A percentile compares a stretch with the other conserved stretches of the same genome.
Evolutionary conservation across 768 basidiomycete species (phyloP).

Genomic region (Macrolepiota albuminosa): DNA sequence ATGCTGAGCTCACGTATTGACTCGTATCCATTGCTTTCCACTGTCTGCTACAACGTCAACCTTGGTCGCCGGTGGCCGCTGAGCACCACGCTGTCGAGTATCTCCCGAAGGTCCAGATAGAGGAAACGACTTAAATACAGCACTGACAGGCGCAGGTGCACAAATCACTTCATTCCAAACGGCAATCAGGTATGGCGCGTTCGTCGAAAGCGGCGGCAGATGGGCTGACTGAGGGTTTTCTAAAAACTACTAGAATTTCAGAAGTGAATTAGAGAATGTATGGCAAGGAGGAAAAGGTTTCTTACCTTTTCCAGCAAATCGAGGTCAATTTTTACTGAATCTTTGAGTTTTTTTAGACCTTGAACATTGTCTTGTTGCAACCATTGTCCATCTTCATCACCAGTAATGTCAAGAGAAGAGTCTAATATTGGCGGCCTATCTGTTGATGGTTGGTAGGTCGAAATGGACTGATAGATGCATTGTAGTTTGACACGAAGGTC

Average conservation of each 20-base stretch:
- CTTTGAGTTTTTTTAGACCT: slow-evolving; percentile 41
- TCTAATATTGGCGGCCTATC: slow-evolving; percentile 40
- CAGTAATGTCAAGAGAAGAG: slow-evolving; percentile 31
- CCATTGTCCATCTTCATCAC: slow-evolving; percentile 37
- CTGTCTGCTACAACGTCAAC: slow-evolving; percentile 78
- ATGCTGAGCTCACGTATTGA: slow-evolving; percentile 70
- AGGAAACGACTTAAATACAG: slow-evolving; percentile 54
- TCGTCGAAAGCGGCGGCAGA: slow-evolving; percentile 60
- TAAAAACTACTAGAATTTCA: slow-evolving; percentile 55
- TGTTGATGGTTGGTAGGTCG: slow-evolving; percentile 33
- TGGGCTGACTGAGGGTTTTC: slow-evolving; percentile 37
- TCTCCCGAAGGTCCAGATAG: slow-evolving; percentile 13
- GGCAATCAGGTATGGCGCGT: slow-evolving; percentile 74
- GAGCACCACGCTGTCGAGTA: slow-evolving; percentile 16
- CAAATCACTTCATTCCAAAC: slow-evolving; percentile 77
- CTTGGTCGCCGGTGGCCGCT: slow-evolving; percentile 45
- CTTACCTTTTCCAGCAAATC: slow-evolving; percentile 41
- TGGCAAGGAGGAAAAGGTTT: neutral
- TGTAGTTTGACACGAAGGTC: slow-evolving; percentile 22
- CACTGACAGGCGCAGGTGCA: slow-evolving; percentile 51
- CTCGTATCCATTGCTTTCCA: slow-evolving; percentile 74
- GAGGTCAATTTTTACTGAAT: slow-evolving; percentile 40
- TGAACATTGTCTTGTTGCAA: slow-evolving; percentile 37
- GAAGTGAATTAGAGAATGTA: slow-evolving; percentile 8
- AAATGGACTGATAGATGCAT: slow-evolving; percentile 31